phyloP scores from a whole-genome alignment of 1,139 yeast genomes.

The Yamadazyma aaseri region DNA sequence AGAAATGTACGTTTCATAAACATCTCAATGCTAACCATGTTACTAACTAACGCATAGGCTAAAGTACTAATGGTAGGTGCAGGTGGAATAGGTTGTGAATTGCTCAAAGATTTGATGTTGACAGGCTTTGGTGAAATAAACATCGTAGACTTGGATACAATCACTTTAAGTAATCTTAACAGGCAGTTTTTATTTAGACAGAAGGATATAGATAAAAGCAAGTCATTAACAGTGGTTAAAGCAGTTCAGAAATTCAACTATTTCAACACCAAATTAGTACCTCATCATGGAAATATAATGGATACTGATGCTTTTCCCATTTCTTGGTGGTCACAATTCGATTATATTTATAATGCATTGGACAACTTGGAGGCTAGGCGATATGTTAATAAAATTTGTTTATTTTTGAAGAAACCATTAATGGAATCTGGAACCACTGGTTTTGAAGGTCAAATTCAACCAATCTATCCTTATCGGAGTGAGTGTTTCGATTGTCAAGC shows the following conservation, averaged over 20 bases:
- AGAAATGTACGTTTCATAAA: constrained; percentile 16
- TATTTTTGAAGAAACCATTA: constrained; percentile 70
- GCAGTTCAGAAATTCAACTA: constrained; percentile 82
- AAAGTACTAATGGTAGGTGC: constrained; percentile 91
- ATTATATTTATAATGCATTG: constrained; percentile 82
- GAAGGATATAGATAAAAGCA: constrained; percentile 83
- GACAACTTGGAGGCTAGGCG: constrained; percentile 92
- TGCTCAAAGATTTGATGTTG: constrained; percentile 78
- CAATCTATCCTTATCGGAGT: constrained; percentile 75
- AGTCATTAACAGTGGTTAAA: constrained; percentile 76
- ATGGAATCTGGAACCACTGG: constrained; percentile 97
- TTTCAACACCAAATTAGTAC: constrained; percentile 59
- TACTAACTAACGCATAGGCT: constrained; percentile 20
- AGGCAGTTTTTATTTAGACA: constrained; percentile 89
- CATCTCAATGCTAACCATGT: too few species aligned
- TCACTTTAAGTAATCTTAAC: constrained; percentile 86
- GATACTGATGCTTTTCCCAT: constrained; percentile 70
- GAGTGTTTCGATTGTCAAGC: constrained; percentile 94
- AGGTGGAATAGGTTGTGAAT: constrained; percentile 99
- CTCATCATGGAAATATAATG: constrained; percentile 89
- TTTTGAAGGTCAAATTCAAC: constrained; percentile 88
- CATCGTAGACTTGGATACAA: constrained; percentile 90
- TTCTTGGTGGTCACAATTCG: constrained; percentile 79
- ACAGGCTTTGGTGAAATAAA: constrained; percentile 89
- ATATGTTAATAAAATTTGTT: constrained; percentile 80